These are phyloP conservation scores for Dictyostelium discoideum DNA, from an alignment of 78 protist species.

Conservation along the genomic window DNA sequence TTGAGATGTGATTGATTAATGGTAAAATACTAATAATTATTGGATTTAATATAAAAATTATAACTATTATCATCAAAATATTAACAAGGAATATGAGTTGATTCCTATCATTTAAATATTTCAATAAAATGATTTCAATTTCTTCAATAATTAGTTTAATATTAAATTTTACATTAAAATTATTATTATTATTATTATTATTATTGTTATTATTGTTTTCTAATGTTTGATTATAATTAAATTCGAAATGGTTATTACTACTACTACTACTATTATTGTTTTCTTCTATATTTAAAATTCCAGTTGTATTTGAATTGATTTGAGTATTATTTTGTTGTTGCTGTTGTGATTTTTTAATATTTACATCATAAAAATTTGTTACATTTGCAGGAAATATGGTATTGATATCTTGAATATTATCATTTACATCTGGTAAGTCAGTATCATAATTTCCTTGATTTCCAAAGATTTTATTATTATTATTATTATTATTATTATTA, in stretches of 20 bases:
- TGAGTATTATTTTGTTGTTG: background rate
- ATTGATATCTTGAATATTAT: background rate
- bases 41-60: slow-evolving; percentile 2
- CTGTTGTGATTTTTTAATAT: background rate
- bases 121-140: background rate
- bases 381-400: background rate
- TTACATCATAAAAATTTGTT: background rate
- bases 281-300: background rate
- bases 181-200: background rate
- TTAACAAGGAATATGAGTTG: background rate
- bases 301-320: background rate
- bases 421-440: background rate
- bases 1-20: background rate
- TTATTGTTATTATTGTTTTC: background rate
- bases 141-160: background rate
- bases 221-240: background rate
- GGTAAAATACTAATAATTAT: background rate
- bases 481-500: background rate
- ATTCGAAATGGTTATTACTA: background rate
- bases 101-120: background rate
- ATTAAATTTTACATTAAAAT: background rate
- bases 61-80: background rate
- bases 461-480: background rate
- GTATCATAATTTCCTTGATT: background rate
- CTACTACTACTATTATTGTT: background rate